A percentile compares a stretch with the other conserved stretches of the same genome.
Conservation (phyloP, 176 grass and related monocot genomes). For the Cymbopogon citratus region DNA sequence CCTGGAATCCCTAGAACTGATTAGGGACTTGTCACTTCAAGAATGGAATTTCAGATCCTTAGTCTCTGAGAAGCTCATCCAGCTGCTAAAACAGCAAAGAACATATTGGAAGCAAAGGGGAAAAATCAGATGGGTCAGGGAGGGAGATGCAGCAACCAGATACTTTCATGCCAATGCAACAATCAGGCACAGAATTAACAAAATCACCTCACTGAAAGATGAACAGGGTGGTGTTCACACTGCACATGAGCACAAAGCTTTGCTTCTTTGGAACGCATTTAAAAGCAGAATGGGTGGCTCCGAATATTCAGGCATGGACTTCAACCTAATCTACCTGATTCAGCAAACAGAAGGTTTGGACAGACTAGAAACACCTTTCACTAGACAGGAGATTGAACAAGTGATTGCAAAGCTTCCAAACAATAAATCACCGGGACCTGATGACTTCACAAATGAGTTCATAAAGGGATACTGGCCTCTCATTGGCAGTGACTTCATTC, state of each 20-base stretch:
- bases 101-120: background rate
- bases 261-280: fast-evolving
- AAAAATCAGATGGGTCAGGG: background rate
- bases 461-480: background rate
- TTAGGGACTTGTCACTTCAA: fast-evolving
- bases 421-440: background rate
- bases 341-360: fast-evolving
- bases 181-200: background rate
- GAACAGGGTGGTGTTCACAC: fast-evolving
- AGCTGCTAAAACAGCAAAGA: background rate
- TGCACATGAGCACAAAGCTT: background rate
- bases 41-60: background rate
- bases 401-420: fast-evolving
- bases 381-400: fast-evolving
- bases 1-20: fast-evolving
- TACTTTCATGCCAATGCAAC: background rate
- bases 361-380: fast-evolving
- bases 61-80: fast-evolving
- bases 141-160: background rate
- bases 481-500: background rate
- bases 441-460: background rate
- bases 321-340: background rate
- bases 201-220: background rate
- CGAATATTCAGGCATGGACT: too few species aligned
- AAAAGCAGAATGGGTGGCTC: too few species aligned